Base-by-base conservation (phyloP, 768 basidiomycete genomes). In the Russula sp. region DNA sequence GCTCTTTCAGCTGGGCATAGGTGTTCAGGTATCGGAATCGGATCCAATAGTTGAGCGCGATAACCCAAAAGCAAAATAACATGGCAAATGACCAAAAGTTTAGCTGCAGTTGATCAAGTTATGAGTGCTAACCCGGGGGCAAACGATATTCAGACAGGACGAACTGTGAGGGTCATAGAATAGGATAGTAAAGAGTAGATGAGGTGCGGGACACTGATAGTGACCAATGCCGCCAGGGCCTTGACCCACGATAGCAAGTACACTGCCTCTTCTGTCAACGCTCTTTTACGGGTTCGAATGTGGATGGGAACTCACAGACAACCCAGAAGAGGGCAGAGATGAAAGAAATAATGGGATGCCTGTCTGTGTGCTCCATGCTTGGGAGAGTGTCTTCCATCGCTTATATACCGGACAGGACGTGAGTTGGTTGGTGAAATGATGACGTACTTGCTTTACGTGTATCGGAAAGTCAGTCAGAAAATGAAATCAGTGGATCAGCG, bases 81-180 rank as follows among this genome's bases (percentile, higher is more conserved):
- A 88, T 78, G 7, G 88, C 87, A 66, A 98, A 87, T 46, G 88
- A 90, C 81, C 92, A 93, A 73, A 97, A 97, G 67, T 91, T 91
- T 49, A 98, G 82, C 85, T 95, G 71, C 53, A 50, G 62, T 47
- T 20, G 59, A 52, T 7, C 58, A 61, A 58, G 63, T 32, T 51
- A 34, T 50, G 56, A 58, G 48, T 35, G 50, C 61, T 41, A 32
- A 5, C 7, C 42, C 7, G 32, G 16, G 32, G 11, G 1, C 11
- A 25, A 35, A 36, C 55, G 41, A 49, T 35, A 25, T 36, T 41
- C 8, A 18, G 56, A 61, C 7, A 18, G 51, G 56, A 64, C 59
- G 56, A 43, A 91, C 92, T 58, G 90, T 93, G 66, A 94, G 77
- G 1, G 92, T 94, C 83, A 93, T 85, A 5, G 92, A 92, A 70